phyloP scores from a whole-genome alignment of 2,329 filamentous ascomycete genomes.

The Aspergillus sclerotialis region DNA sequence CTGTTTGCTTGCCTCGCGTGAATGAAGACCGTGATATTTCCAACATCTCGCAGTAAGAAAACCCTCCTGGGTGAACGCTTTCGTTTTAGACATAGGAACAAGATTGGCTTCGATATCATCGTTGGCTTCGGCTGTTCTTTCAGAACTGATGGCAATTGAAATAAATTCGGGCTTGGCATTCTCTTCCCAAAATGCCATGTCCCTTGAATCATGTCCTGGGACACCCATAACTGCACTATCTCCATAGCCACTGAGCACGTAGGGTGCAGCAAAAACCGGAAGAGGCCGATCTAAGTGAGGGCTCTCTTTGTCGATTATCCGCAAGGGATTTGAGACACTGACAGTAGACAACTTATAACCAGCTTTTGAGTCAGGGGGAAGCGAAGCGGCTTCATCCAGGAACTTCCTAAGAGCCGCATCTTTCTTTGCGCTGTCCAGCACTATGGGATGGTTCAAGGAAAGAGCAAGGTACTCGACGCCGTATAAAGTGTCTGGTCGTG shows the following conservation, averaged over 20 bases:
- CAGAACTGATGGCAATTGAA: constrained; percentile 51
- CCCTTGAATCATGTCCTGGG: constrained; percentile 72
- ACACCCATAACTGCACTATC: constrained; percentile 90
- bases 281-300: constrained; percentile 39
- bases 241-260: constrained; percentile 78
- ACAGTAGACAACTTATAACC: constrained; percentile 62
- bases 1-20: constrained; percentile 53
- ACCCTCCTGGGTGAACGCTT: constrained; percentile 59
- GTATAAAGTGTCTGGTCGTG: constrained; percentile 77
- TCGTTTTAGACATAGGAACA: constrained; percentile 34
- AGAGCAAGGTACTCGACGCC: constrained; percentile 81
- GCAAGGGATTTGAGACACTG: constrained; percentile 59
- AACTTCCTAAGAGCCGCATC: constrained; percentile 62
- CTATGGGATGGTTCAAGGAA: constrained; percentile 65
- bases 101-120: constrained; percentile 9
- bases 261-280: constrained; percentile 75
- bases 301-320: constrained; percentile 47
- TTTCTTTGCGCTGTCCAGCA: constrained; percentile 51
- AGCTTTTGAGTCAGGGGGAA: constrained; percentile 50
- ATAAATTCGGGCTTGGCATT: constrained; percentile 58
- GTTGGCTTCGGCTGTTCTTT: constrained; percentile 26
- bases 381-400: constrained; percentile 48
- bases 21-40: constrained; percentile 56
- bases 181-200: constrained; percentile 71
- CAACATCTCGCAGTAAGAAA: constrained; percentile 61